Conservation (phyloP, 2,329 filamentous ascomycete genomes). For the Aspergillus sp. region DNA sequence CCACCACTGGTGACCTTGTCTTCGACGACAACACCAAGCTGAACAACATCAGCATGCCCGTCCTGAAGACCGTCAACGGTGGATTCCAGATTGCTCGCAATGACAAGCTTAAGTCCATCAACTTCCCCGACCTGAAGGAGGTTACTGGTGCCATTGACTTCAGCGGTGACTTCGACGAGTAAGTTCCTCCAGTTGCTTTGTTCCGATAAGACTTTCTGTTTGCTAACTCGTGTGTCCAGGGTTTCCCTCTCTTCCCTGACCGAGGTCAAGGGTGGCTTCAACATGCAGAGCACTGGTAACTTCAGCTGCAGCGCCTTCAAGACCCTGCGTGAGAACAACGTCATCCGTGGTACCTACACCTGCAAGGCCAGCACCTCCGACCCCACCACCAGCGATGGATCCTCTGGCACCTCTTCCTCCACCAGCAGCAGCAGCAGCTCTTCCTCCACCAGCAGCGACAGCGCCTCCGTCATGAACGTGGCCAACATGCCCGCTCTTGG, state of each 20-base stretch:
- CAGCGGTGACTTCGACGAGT: conserved; percentile 81
- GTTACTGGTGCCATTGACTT: conserved; percentile 82
- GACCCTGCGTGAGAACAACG: conserved; percentile 41
- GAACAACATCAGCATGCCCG: conserved; percentile 74
- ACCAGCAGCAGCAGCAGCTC: conserved; percentile 27
- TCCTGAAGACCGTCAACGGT: conserved; percentile 69
- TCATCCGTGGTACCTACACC: conserved; percentile 52
- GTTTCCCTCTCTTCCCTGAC: conserved; percentile 68
- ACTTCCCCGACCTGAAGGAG: conserved; percentile 67
- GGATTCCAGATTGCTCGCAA: conserved; percentile 90
- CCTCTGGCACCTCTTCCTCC: conserved; percentile 34
- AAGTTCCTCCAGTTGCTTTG: conserved; percentile 47
- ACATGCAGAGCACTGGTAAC: conserved; percentile 66
- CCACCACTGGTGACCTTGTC: conserved; percentile 54
- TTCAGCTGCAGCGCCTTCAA: conserved; percentile 62
- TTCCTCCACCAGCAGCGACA: conserved; percentile 37
- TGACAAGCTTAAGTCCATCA: conserved; percentile 67
- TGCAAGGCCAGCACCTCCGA: conserved; percentile 44
- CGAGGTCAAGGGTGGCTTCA: conserved; percentile 71
- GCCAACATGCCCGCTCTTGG: conserved; percentile 44
- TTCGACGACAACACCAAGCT: conserved; percentile 60
- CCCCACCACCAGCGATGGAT: conserved; percentile 39
- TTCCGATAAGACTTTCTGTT: conserved; percentile 21
- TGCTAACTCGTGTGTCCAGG: conserved; percentile 50
- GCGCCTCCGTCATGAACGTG: conserved; percentile 38